Evolutionary conservation across 139 green algal genomes (phyloP), one percentile per base, ranked within the genome.

Genomic region (Coelastrella sp.): DNA sequence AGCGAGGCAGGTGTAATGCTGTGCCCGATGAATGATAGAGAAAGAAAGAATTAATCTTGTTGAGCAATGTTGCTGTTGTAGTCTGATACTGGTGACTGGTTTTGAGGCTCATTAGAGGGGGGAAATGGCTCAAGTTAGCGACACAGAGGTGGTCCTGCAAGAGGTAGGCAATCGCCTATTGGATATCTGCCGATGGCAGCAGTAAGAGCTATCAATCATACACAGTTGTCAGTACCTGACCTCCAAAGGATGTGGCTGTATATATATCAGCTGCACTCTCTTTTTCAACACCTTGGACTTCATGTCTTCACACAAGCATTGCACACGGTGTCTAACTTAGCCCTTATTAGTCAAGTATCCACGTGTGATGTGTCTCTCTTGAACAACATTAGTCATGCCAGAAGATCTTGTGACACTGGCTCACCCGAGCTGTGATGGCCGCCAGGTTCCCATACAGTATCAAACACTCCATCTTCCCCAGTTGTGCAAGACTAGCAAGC

Each of bases 1-100:
- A 14, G 10, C 15, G 15, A 90, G 60, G 73, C 20, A 49, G 11
- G 24, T 57, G 57, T 72, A 89, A 58, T 89, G 70, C 85, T 89
- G 72, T n/a, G n/a, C n/a, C n/a, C 70, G 61, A 22, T 11, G n/a
- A 78, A 78, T 35, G 72, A 12, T 15, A 76, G 58, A 22, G n/a
- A 78, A 78, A 8, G 72, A 12, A 5, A 12, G 7, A 15, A 56
- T 0, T 27, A 9, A 27, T 15, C 9, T 57, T 81, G 68, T 25
- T 24, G 63, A 9, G 10, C 8, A 19, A 25, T 27, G 19, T 8
- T 27, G 68, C 63, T 70, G 15, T 70, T 22, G 63, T 6, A 70
- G 12, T 70, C 63, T 49, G 12, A 70, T 70, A 70, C 5, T 15
- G 35, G 35, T 49, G 35, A 49, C 3, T 49, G 35, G 35, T 49